Base-by-base conservation (phyloP, 2,329 filamentous ascomycete genomes). In the Karstenula rhodostoma region DNA sequence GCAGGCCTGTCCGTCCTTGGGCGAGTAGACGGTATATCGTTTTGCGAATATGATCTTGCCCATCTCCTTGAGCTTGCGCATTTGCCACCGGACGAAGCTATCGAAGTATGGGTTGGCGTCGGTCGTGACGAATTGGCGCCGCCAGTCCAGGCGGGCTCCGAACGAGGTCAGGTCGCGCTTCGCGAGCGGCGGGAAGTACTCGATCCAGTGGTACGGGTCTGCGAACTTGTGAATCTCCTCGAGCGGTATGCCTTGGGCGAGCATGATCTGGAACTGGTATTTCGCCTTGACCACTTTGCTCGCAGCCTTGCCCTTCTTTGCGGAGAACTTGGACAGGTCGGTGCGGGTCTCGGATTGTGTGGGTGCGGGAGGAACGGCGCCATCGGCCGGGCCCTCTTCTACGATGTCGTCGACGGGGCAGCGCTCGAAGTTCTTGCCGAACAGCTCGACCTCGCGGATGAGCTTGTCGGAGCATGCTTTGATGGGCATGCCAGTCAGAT, bases 101-200 rank as follows among this genome's bases (percentile, higher is more conserved):
- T 99, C 94, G 77, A 96, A 99, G 82, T 95, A 98, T 4, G 93
- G 93, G 80, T 99, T 99, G 37, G 93, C 93, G 70, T 97, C 93
- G 2, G 95, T 99, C 7, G 95, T 99, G 66, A 98, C 90, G 67
- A 99, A 92, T 40, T 91, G 90, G 77, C 95, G 86, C 73, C 94
- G 87, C 94, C 94, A 99, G 77, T 98, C 95, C 72, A 98, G 91
- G 69, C 94, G 86, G 53, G 90, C 90, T 61, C 94, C 94, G 65
- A 98, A 88, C 76, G 90, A 90, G 69, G 89, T 91, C 68, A 97
- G 84, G 77, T 99, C 93, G 61, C 86, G 83, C 74, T 90, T 87
- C 77, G 89, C 92, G 58, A 92, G 84, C n/a, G 90, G 89, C 17
- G 92, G 95, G 82, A 98, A 99, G 82, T 90, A 92, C 65, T 94